Evolutionary conservation across 2,329 filamentous ascomycete genomes (phyloP), one percentile per base, ranked within the genome.

Genomic region (Nannizzia gypsea): DNA sequence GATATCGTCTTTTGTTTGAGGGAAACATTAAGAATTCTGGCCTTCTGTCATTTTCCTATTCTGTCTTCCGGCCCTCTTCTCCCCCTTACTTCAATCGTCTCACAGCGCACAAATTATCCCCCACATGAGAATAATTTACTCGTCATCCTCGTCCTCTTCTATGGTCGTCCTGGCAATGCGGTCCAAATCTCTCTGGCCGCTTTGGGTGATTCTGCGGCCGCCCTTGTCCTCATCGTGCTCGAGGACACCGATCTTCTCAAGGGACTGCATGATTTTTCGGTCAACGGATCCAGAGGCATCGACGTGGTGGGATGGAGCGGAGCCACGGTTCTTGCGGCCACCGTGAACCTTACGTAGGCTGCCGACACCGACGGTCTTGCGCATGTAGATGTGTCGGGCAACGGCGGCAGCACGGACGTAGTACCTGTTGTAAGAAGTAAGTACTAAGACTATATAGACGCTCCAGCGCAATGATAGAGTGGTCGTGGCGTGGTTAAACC

Each of bases 201-300:
- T 85, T 84, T 97, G 90, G 73, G 93, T 97, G 81, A 99, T 97
- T 78, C 93, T 87, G 76, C 93, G 89, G 74, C 93, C 93, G 79
- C 93, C 93, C 85, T 96, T 96, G 69, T 97, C 92, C 84, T 96
- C 92, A 72, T 96, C 92, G 74, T 88, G 82, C 87, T 99, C 93
- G 65, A 99, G 82, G 71, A 99, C 91, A 78, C 92, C 91, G 73
- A 99, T 96, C 88, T 97, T 96, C 88, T 96, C 93, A 62, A 99
- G 88, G 64, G 91, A 83, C 84, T 99, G 93, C 77, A 96, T 81
- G 76, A 95, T 83, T 84, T 96, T 96, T 79, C 93, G 90, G 84
- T 99, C 93, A 70, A 99, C 91, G 74, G 85, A 86, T 77, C 92
- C 92, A 70, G 87, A 91, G 77, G 91, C 93, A 76, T 96, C 88